Evolutionary conservation across 1,284 basidiomycete species (phyloP).

Genomic region (Mrakiaceae sp.): DNA sequence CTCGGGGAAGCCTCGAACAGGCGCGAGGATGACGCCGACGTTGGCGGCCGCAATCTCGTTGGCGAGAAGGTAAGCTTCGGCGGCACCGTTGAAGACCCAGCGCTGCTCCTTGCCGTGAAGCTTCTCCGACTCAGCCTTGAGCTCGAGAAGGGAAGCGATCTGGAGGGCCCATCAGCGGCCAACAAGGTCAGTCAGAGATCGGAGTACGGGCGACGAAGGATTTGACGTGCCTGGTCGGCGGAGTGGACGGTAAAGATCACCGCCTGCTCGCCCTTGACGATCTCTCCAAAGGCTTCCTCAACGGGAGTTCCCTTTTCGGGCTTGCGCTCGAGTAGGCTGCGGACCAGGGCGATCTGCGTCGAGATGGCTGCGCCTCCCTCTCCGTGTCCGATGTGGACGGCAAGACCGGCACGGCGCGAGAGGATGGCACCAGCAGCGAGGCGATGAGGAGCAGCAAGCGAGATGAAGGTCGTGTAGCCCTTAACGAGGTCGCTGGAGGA

Average conservation of each 20-base stretch:
- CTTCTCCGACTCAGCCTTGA: slow-evolving; percentile 61
- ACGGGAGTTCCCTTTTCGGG: slow-evolving; percentile 27
- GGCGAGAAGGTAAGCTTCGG: slow-evolving; percentile 63
- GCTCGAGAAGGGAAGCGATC: slow-evolving; percentile 58
- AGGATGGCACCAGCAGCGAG: slow-evolving; percentile 59
- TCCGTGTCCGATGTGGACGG: slow-evolving; percentile 47
- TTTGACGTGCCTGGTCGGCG: slow-evolving; percentile 41
- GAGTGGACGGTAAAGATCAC: slow-evolving; percentile 57
- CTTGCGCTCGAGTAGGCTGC: slow-evolving; percentile 50
- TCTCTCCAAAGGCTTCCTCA: slow-evolving; percentile 46
- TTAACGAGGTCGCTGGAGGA: slow-evolving; percentile 36
- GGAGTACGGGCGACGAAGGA: neutral
- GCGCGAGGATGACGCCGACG: slow-evolving; percentile 62
- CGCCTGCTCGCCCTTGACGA: slow-evolving; percentile 48
- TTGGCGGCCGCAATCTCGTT: slow-evolving; percentile 54
- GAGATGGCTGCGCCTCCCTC: slow-evolving; percentile 43
- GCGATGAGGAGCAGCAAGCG: slow-evolving; percentile 50
- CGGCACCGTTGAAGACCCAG: slow-evolving; percentile 54
- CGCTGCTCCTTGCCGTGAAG: slow-evolving; percentile 46
- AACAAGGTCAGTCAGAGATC: neutral
- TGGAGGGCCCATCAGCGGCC: neutral
- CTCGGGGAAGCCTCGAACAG: slow-evolving; percentile 48
- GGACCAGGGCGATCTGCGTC: slow-evolving; percentile 58
- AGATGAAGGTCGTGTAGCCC: slow-evolving; percentile 56
- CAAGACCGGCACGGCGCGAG: slow-evolving; percentile 55